phyloP scores from a whole-genome alignment of 2,329 filamentous ascomycete species.

The Cladosporium sp. region DNA sequence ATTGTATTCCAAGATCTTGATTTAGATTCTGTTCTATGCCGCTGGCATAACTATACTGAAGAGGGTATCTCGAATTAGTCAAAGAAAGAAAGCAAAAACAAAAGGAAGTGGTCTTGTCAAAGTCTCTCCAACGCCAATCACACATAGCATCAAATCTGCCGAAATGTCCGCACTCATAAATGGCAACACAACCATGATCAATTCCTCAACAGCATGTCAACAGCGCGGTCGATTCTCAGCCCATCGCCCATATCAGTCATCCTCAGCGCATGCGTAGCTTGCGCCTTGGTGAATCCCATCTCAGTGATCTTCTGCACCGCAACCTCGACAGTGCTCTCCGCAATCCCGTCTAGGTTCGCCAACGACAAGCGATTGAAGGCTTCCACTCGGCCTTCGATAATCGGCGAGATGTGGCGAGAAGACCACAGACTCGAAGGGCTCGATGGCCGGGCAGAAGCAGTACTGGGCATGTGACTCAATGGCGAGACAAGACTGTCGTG shows the following conservation, averaged over 20 bases:
- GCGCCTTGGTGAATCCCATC: slow-evolving; percentile 58
- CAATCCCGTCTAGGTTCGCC: slow-evolving; percentile 32
- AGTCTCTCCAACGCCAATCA: not conserved
- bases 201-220: slow-evolving; percentile 51
- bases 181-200: not conserved
- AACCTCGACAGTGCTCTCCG: slow-evolving; percentile 55
- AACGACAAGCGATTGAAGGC: slow-evolving; percentile 14
- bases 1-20: not conserved
- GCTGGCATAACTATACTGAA: not conserved
- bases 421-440: slow-evolving; percentile 23
- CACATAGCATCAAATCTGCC: too few species aligned
- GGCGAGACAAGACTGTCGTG: slow-evolving; percentile 7
- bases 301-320: slow-evolving; percentile 60
- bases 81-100: not conserved
- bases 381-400: slow-evolving; percentile 13
- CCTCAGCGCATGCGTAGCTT: slow-evolving; percentile 58
- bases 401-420: slow-evolving; percentile 13
- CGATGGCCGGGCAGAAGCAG: slow-evolving; percentile 17
- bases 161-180: not conserved
- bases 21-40: not conserved
- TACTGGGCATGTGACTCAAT: not conserved
- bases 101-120: not conserved
- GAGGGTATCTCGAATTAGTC: not conserved
- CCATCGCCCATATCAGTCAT: slow-evolving; percentile 62
- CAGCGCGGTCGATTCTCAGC: slow-evolving; percentile 57